phyloP scores from a whole-genome alignment of 805 yeast species.

The Debaryomyces castellii region DNA sequence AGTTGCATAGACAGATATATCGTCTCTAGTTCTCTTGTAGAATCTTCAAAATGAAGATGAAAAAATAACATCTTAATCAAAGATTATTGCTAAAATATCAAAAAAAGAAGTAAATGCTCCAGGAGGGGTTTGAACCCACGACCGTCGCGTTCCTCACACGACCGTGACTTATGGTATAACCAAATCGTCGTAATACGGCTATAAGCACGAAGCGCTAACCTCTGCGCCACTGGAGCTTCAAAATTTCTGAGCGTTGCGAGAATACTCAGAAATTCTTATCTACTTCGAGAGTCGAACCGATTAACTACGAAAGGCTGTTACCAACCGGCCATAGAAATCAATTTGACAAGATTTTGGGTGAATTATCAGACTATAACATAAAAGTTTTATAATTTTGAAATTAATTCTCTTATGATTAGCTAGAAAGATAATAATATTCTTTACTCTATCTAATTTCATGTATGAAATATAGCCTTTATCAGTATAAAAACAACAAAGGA shows the following conservation, averaged over 20 bases:
- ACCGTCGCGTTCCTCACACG: conserved; percentile 58
- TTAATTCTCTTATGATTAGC: no score
- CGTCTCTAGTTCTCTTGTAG: no score
- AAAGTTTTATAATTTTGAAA: no score
- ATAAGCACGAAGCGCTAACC: conserved; percentile 58
- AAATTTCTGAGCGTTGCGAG: background rate
- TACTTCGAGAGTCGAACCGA: conserved; percentile 2
- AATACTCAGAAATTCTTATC: background rate
- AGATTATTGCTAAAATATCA: background rate
- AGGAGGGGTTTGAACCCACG: conserved; percentile 57
- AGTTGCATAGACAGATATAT: no score
- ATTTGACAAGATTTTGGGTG: background rate
- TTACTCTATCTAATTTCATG: no score
- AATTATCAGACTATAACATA: no score
- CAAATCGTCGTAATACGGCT: conserved; percentile 44
- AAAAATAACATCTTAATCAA: no score
- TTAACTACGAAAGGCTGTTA: background rate
- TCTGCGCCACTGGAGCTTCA: conserved; percentile 50
- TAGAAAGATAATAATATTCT: no score
- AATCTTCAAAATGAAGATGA: no score
- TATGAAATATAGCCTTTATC: no score
- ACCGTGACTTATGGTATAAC: conserved; percentile 49
- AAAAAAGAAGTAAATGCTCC: conserved; percentile 45
- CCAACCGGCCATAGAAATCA: background rate
- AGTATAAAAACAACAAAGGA: no score